Evolutionary conservation across 352 stramenopile species (phyloP), one percentile per base, ranked within the genome.

Genomic region (Globisporangium takayamanum): DNA sequence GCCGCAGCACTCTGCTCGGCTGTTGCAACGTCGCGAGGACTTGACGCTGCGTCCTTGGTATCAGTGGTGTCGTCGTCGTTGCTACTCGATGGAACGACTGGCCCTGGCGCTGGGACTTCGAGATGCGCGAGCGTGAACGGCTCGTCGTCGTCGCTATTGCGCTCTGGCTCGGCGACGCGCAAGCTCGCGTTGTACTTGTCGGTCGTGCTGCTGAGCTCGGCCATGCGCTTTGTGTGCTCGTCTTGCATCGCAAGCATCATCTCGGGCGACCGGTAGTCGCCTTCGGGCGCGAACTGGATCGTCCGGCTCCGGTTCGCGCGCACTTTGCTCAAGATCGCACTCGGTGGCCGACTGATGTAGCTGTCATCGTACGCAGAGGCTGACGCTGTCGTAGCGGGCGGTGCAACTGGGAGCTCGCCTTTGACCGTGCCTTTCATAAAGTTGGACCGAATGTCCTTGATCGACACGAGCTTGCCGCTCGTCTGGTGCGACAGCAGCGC

Each of bases 171-270:
- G 0, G 46, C 45, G n/a, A 60, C 33, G 26, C 53, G 53, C 44
- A 50, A 51, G n/a, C 30, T 48, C 30, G 48, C 54, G 53, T 26
- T 57, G 53, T 63, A 63, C n/a, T n/a, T 37, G 30, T 20, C 46
- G 6, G 60, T 52, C 22, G 42, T 18, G 3, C 47, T 45, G 30
- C 37, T 63, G 16, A 63, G 39, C 47, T 81, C 72, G 3, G 60
- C 61, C 72, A 84, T 80, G 53, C 70, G 73, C 26, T 67, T 68
- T 41, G 71, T 53, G 52, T 84, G 69, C 44, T 84, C 74, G 42
- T 78, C 62, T n/a, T 80, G 60, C 25, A 79, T 67, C 26, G 42
- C 63, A 30, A 74, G 64, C 22, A 73, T 50, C 52, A 72, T 72
- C 25, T 69, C 66, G 10, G 59, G 63, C 41, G 68, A 63, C 26